Evolutionary conservation across 169 alveolate genomes (phyloP).

Genomic region (Plasmodium malariae): DNA sequence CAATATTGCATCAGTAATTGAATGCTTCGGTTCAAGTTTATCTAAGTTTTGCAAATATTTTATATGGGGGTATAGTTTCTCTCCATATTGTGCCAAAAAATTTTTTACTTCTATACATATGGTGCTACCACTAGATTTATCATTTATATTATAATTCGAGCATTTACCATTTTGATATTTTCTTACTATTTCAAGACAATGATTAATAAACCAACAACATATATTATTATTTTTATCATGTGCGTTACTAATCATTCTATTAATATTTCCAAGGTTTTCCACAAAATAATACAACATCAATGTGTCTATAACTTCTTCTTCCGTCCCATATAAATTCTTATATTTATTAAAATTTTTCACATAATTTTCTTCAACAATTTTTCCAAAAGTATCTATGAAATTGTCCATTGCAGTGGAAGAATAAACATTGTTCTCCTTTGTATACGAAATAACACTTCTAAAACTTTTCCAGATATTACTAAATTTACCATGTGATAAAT

Average conservation of each 20-base stretch:
- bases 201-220: not conserved
- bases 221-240: not conserved
- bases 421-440: not conserved
- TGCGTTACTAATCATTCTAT: not conserved
- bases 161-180: not conserved
- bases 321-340: not conserved
- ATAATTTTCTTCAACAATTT: not conserved
- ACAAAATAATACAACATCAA: slow-evolving; percentile 7
- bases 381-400: not conserved
- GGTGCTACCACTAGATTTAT: not conserved
- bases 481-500: not conserved
- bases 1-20: too few species aligned
- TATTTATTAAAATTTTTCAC: slow-evolving; percentile 16
- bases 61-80: too few species aligned
- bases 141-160: too few species aligned
- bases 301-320: not conserved
- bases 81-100: not conserved
- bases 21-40: too few species aligned
- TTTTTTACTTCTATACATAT: slow-evolving; percentile 4
- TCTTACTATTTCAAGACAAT: not conserved
- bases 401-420: not conserved
- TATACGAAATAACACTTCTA: not conserved
- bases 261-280: not conserved
- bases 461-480: not conserved
- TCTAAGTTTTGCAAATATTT: too few species aligned